phyloP scores from a whole-genome alignment of 1,139 yeast genomes.

The Chernovozyma sophiae-reginae region DNA sequence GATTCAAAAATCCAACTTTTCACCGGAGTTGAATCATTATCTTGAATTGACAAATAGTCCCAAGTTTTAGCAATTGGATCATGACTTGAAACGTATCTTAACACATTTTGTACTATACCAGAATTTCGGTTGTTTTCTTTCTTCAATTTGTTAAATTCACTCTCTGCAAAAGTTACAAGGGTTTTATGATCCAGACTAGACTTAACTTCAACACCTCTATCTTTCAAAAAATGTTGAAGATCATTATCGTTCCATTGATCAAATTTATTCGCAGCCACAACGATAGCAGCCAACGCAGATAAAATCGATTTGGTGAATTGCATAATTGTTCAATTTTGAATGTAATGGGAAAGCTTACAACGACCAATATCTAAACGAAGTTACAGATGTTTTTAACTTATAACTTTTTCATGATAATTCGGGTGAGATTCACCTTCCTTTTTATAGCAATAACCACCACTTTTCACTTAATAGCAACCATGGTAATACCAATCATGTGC shows the following conservation, averaged over 20 bases:
- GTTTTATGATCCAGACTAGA: conserved; percentile 18
- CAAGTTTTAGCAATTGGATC: conserved; percentile 13
- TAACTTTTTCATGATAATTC: too few species aligned
- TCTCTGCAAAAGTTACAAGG: conserved; percentile 28
- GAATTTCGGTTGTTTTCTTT: conserved; percentile 12
- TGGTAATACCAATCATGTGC: not conserved
- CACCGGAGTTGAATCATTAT: conserved; percentile 8
- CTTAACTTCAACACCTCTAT: conserved; percentile 27
- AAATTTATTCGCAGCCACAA: conserved; percentile 8
- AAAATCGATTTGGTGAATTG: not conserved
- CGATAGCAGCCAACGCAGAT: conserved; percentile 3
- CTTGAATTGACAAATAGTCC: conserved; percentile 12
- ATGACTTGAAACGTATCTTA: conserved; percentile 16
- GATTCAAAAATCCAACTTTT: conserved; percentile 45
- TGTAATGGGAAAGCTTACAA: too few species aligned
- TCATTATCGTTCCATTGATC: conserved; percentile 21
- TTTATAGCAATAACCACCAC: too few species aligned
- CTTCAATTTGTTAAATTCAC: conserved; percentile 26
- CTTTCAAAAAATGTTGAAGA: conserved; percentile 27
- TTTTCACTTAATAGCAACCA: not conserved
- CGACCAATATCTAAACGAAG: too few species aligned
- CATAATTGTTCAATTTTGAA: too few species aligned
- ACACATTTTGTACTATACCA: conserved; percentile 14
- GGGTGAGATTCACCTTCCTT: too few species aligned
- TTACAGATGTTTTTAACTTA: too few species aligned